Percentiles rank a stretch among this genome's conserved stretches.
These are phyloP conservation scores for Adenanthera pavonina DNA, from an alignment of 306 rosid species.

Conservation along the genomic window DNA sequence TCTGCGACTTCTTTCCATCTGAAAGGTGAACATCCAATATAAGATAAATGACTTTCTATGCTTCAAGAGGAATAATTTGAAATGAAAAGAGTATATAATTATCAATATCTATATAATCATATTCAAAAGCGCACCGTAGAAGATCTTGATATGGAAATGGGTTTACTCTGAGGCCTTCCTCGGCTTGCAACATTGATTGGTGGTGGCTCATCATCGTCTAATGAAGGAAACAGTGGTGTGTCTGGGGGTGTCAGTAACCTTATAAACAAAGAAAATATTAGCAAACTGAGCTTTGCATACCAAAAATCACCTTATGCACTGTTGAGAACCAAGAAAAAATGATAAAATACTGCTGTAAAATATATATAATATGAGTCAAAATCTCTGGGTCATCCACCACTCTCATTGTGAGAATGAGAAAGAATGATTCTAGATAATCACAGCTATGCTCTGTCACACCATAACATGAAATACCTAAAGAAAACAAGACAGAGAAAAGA, in stretches of 20 bases:
- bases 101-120: slow-evolving; percentile 32
- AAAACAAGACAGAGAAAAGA: too few species aligned
- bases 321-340: too few species aligned
- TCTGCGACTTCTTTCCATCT: slow-evolving; percentile 86
- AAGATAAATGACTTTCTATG: slow-evolving; percentile 5
- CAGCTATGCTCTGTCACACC: too few species aligned
- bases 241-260: slow-evolving; percentile 93
- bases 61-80: background rate
- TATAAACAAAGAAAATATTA: slow-evolving; percentile 38
- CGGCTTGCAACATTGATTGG: slow-evolving; percentile 52
- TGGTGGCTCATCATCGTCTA: slow-evolving; percentile 78
- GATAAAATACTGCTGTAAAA: too few species aligned
- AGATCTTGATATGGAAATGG: slow-evolving; percentile 86
- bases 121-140: slow-evolving; percentile 66
- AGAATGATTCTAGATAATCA: too few species aligned
- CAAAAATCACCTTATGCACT: background rate
- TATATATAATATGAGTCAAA: too few species aligned
- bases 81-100: slow-evolving; percentile 4
- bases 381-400: too few species aligned
- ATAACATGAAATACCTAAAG: too few species aligned
- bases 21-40: slow-evolving; percentile 32
- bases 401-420: too few species aligned
- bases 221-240: slow-evolving; percentile 83
- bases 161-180: slow-evolving; percentile 88
- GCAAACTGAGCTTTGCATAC: slow-evolving; percentile 26